These are phyloP conservation scores for Lyophyllum decastes DNA, from an alignment of 768 basidiomycete species.

Conservation along the genomic window DNA sequence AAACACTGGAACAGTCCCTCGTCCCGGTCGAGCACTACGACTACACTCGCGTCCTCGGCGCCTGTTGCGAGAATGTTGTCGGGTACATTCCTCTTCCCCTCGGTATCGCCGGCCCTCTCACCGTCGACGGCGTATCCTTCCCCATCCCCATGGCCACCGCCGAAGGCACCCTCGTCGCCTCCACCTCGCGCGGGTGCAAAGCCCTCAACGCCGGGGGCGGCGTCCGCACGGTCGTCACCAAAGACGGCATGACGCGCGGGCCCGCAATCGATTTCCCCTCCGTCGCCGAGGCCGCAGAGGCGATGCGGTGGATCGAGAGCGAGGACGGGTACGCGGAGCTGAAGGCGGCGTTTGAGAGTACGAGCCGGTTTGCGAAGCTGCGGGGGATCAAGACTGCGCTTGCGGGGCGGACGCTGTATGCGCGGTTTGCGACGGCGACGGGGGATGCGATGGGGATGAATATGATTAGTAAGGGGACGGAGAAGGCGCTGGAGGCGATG, in stretches of 20 bases:
- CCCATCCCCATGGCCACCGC: conserved; percentile 99
- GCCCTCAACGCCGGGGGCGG: conserved; percentile 96
- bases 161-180: conserved; percentile 98
- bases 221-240: conserved; percentile 88
- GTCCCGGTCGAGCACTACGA: conserved; percentile 88
- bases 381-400: conserved; percentile 85
- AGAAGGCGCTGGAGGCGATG: conserved; percentile 87
- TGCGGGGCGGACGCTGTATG: conserved; percentile 91
- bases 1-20: conserved; percentile 81
- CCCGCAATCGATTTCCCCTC: conserved; percentile 97
- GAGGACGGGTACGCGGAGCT: conserved; percentile 76
- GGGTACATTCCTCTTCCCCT: conserved; percentile 96
- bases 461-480: conserved; percentile 99
- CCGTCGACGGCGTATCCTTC: conserved; percentile 78
- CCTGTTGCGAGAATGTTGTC: conserved; percentile 98
- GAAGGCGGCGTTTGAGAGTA: conserved; percentile 89
- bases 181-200: conserved; percentile 96
- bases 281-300: conserved; percentile 76
- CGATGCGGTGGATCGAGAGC: conserved; percentile 85
- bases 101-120: conserved; percentile 94
- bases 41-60: conserved; percentile 91
- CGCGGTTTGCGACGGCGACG: conserved; percentile 91
- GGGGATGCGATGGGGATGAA: conserved; percentile 99
- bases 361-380: conserved; percentile 89
- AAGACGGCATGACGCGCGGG: conserved; percentile 97